phyloP scores from a whole-genome alignment of 2,329 filamentous ascomycete genomes.

The Colletotrichum sidae region DNA sequence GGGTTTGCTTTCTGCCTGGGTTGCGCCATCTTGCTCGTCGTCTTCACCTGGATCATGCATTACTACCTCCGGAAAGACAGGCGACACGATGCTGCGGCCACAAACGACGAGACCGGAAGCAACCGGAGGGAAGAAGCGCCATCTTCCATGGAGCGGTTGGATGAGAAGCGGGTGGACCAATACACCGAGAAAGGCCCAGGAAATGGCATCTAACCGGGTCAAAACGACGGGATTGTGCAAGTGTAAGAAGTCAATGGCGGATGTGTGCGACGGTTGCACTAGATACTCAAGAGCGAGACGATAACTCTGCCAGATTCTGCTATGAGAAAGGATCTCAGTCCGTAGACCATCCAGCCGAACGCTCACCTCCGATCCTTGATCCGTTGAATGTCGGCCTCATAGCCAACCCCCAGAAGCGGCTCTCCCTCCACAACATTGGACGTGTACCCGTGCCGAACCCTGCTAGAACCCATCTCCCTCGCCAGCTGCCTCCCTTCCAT shows the following conservation, averaged over 20 bases:
- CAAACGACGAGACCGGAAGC: not conserved
- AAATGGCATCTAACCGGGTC: no score
- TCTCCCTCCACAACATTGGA: slow-evolving; percentile 1
- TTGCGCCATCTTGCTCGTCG: slow-evolving; percentile 19
- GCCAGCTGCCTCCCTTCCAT: slow-evolving; percentile 2
- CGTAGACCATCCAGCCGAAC: not conserved
- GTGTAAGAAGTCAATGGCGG: no score
- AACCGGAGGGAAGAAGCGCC: no score
- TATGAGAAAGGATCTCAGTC: not conserved
- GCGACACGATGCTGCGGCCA: not conserved
- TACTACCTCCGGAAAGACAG: slow-evolving; percentile 25
- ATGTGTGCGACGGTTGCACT: no score
- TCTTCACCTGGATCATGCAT: slow-evolving; percentile 27
- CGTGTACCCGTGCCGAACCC: slow-evolving; percentile 6
- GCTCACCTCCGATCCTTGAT: slow-evolving; percentile 1
- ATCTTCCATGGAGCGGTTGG: no score
- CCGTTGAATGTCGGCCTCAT: slow-evolving; percentile 1
- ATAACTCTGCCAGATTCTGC: not conserved
- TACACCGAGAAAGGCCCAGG: no score
- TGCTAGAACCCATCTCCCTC: not conserved
- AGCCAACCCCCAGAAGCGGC: slow-evolving; percentile 4
- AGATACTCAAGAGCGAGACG: not conserved
- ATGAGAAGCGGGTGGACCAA: no score
- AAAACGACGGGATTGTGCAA: no score
- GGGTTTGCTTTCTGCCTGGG: slow-evolving; percentile 53